Base-by-base conservation (phyloP, 495 filamentous ascomycete genomes). In the Chaetomidium leptoderma region DNA sequence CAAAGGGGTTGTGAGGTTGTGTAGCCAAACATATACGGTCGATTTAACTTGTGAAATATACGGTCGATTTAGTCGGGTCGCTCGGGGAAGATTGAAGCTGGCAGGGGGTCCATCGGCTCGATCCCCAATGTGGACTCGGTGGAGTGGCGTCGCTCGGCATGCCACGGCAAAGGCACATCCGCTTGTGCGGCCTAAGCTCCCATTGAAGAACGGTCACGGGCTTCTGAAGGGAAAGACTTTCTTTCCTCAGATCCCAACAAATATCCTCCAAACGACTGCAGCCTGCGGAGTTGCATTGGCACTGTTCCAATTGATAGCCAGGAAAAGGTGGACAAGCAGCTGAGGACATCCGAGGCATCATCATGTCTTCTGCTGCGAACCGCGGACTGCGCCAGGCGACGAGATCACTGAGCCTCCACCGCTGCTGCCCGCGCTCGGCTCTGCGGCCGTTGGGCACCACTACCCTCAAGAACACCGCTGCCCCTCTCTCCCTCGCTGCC, bases 341-440 rank as follows among this genome's bases (percentile, higher is more conserved):
- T 29, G 16, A 36, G 11, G 17, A 50, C 40, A 14, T 24, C 11
- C 14, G 52, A 49, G 45, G 35, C 52, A 66, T 35, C 57, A 67
- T 67, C 62, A n/a, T n/a, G n/a, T n/a, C n/a, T n/a, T 69, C 66
- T 63, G 64, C 66, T 54, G 62, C 62, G 59, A 67, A 67, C 49
- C 66, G 66, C 52, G 65, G 66, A 42, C 21, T 69, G 43, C 64
- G 66, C 53, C 65, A 65, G 64, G 66, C 66, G 44, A 65, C 66
- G 32, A 65, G 57, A 63, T 57, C 62, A 35, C 57, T 69, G 64
- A 64, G 62, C 58, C 61, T 66, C 43, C 59, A 53, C 61, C 40
- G 54, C 32, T 29, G 48, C 30, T 59, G 57, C 61, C 58, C 53
- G 53, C 40, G 43, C 37, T 64, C 64, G 52, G 58, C 61, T 53